Percentiles rank a stretch among this genome's conserved stretches.
phyloP scores from a whole-genome alignment of 2,329 filamentous ascomycete genomes.

The Phialophora tarda region DNA sequence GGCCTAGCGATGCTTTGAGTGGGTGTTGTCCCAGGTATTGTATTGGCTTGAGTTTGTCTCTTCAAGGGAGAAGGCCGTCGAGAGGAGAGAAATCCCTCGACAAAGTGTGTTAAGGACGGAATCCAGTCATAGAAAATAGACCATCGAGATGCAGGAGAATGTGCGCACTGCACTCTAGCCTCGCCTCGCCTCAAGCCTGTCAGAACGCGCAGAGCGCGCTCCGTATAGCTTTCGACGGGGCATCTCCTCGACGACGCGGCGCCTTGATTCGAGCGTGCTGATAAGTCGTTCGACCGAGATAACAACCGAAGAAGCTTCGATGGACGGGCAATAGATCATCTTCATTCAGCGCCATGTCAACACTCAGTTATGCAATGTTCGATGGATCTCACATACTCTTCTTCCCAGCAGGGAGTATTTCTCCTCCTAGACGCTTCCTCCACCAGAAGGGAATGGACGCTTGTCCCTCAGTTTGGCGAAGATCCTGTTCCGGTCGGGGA shows the following conservation, averaged over 20 bases:
- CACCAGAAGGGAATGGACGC: not conserved
- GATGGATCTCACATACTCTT: slow-evolving; percentile 21
- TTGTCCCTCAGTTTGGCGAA: not conserved
- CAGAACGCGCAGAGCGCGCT: not conserved
- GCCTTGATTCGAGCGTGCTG: not conserved
- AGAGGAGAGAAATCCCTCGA: not conserved
- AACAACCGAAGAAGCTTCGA: not conserved
- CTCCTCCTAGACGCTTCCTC: not conserved
- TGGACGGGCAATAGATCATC: not conserved
- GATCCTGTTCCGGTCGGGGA: not conserved
- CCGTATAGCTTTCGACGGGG: not conserved
- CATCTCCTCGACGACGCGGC: not conserved
- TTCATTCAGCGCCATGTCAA: slow-evolving; percentile 10
- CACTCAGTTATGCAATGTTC: not conserved
- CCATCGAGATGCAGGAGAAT: not conserved
- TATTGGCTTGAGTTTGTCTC: not conserved
- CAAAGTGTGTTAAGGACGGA: not conserved
- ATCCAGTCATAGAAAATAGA: not conserved
- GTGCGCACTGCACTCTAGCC: not conserved
- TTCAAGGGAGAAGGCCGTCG: not conserved
- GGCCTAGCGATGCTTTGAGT: not conserved
- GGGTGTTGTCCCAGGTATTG: not conserved
- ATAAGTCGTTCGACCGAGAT: not conserved
- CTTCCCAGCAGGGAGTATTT: not conserved
- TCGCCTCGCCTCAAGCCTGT: not conserved